Conservation (phyloP, 23 red algal species). For the Gracilaria domingensis region DNA sequence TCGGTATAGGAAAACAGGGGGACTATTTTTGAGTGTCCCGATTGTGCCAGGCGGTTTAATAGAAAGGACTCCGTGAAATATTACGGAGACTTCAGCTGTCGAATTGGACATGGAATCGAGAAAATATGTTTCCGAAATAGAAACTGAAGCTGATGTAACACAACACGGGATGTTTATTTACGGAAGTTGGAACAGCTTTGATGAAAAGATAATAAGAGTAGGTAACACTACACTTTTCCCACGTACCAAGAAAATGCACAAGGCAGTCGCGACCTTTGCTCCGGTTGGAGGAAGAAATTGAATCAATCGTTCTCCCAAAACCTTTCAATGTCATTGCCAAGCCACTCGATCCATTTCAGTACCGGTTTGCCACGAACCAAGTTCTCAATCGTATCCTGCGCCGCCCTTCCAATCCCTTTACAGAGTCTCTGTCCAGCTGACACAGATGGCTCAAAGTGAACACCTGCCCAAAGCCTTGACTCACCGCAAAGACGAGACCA, state of each 20-base stretch:
- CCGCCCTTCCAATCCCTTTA: conserved; percentile 17
- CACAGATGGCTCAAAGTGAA: conserved; percentile 56
- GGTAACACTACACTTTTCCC: not conserved
- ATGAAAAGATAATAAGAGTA: not conserved
- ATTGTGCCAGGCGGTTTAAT: too few species aligned
- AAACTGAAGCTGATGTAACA: not conserved
- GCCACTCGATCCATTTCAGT: conserved; percentile 1
- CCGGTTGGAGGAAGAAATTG: not conserved
- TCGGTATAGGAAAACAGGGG: too few species aligned
- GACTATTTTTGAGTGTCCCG: too few species aligned
- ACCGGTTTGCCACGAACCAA: conserved; percentile 4
- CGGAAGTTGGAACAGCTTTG: not conserved
- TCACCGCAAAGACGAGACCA: conserved; percentile 27
- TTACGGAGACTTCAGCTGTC: too few species aligned
- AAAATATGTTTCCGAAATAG: too few species aligned
- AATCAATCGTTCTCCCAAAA: not conserved
- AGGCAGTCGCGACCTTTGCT: not conserved
- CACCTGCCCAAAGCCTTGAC: conserved; percentile 36
- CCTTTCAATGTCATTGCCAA: not conserved
- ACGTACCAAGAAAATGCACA: not conserved
- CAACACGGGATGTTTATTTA: not conserved
- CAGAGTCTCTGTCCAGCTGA: conserved; percentile 12
- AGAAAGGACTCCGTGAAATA: too few species aligned
- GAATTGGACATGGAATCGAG: too few species aligned
- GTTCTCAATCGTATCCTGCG: not conserved